A percentile compares a stretch with the other conserved stretches of the same genome.
Conservation (phyloP, 139 green algal species). For the Ettlia oleoabundans region DNA sequence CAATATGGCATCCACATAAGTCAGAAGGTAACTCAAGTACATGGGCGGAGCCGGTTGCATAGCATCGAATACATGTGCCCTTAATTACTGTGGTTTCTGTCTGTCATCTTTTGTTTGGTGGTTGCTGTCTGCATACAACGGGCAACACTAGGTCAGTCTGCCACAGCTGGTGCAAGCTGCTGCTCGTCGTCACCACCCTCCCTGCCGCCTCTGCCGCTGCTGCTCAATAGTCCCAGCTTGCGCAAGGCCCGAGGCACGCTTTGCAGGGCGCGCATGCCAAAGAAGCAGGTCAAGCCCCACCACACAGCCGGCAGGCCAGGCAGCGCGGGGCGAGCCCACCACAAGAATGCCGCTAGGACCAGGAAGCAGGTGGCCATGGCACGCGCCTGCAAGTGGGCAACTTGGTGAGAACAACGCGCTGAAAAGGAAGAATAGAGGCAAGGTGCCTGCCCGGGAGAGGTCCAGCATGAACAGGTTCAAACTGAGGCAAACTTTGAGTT, state of each 20-base stretch:
- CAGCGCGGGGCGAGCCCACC: constrained; percentile 1
- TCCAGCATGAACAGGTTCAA: no score
- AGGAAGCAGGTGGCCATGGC: constrained; percentile 62
- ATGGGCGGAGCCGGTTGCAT: no score
- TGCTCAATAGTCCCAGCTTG: constrained; percentile 3
- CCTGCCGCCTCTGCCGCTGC: neutral
- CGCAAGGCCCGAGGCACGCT: constrained; percentile 41
- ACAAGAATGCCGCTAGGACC: constrained; percentile 57
- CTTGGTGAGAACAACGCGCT: no score
- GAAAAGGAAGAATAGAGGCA: neutral
- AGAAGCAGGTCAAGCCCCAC: constrained; percentile 71
- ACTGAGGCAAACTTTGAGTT: no score
- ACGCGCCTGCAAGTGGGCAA: constrained; percentile 32
- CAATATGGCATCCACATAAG: no score
- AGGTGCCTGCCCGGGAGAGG: no score
- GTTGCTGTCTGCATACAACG: no score
- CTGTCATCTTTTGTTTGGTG: no score
- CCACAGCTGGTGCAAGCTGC: neutral
- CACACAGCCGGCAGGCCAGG: constrained; percentile 61
- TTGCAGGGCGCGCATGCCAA: constrained; percentile 58
- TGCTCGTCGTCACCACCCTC: no score
- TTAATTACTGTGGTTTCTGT: no score
- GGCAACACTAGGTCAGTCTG: neutral
- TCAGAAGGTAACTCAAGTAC: no score
- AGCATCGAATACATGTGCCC: no score